A percentile compares a stretch with the other conserved stretches of the same genome.
Evolutionary conservation across 2,329 filamentous ascomycete genomes (phyloP).

Genomic region (Hypocreales sp.): DNA sequence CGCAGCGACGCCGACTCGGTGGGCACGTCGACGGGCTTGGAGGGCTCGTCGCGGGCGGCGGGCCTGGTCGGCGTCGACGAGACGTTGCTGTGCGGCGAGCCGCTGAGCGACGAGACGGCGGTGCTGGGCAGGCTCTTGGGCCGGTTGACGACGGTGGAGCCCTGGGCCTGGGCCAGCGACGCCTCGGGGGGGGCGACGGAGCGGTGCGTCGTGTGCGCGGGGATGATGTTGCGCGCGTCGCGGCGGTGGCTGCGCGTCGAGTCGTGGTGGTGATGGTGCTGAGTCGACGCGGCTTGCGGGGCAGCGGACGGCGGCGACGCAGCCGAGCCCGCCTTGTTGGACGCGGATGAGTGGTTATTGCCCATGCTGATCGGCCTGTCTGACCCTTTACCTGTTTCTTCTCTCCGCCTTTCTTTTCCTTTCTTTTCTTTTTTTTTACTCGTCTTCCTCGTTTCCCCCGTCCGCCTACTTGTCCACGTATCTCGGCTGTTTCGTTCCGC

Average conservation of each 20-base stretch:
- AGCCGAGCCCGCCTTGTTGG: conserved; percentile 12
- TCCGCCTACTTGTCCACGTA: too few species aligned
- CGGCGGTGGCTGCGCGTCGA: conserved; percentile 17
- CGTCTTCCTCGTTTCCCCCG: too few species aligned
- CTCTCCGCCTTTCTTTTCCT: too few species aligned
- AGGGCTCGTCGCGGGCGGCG: conserved; percentile 19
- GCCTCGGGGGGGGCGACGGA: conserved; percentile 45
- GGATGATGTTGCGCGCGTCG: conserved; percentile 31
- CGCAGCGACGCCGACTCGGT: conserved; percentile 21
- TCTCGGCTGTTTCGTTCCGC: too few species aligned
- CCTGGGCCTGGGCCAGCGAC: conserved; percentile 44
- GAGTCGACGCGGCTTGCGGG: conserved; percentile 8
- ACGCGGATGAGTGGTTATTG: conserved; percentile 22
- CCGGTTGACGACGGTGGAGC: conserved; percentile 33
- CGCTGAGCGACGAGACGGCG: conserved; percentile 32
- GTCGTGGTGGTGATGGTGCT: conserved; percentile 8
- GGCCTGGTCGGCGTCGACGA: conserved; percentile 14
- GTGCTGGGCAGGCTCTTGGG: conserved; percentile 31
- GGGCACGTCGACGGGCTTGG: conserved; percentile 45
- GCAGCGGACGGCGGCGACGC: conserved; percentile 14
- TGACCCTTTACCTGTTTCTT: too few species aligned
- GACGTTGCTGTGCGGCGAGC: conserved; percentile 25
- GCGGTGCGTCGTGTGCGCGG: conserved; percentile 37
- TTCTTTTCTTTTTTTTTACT: too few species aligned
- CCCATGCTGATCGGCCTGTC: too few species aligned